Conservation (phyloP, 1,284 basidiomycete genomes). For the Tilletiopsis washingtonensis region DNA sequence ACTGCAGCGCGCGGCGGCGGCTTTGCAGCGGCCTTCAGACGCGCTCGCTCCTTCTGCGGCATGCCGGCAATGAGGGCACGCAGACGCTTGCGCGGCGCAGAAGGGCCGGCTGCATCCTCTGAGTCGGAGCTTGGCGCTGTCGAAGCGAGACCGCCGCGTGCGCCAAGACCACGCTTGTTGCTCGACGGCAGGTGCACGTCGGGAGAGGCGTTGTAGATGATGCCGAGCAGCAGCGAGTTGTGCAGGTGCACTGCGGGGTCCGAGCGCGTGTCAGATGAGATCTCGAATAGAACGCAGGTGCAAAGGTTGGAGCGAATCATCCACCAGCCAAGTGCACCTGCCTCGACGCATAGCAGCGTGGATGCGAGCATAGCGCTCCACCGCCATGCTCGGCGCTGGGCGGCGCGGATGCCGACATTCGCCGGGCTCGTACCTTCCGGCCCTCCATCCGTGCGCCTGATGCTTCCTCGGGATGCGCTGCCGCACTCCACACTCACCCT, state of each 20-base stretch:
- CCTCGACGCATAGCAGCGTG: not conserved
- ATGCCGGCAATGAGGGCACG: constrained; percentile 36
- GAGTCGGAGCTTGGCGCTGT: not conserved
- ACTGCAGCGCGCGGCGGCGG: constrained; percentile 3
- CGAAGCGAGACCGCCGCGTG: not conserved
- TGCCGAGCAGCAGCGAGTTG: constrained; percentile 49
- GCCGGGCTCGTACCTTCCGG: no score
- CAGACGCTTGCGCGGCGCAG: constrained; percentile 34
- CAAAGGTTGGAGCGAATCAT: constrained; percentile 3
- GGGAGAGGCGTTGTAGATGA: constrained; percentile 48
- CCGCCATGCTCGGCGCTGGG: no score
- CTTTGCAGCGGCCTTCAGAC: constrained; percentile 36
- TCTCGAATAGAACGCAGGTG: not conserved
- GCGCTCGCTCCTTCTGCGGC: constrained; percentile 30
- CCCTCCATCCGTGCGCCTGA: not conserved
- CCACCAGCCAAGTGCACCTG: constrained; percentile 3
- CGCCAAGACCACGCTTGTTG: not conserved
- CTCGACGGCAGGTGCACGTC: constrained; percentile 34
- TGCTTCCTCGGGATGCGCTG: not conserved
- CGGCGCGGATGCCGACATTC: no score
- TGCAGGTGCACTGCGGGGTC: constrained; percentile 49
- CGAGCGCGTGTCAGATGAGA: not conserved
- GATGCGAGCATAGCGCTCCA: no score
- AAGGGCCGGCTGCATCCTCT: not conserved
- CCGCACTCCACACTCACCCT: constrained; percentile 19